These are phyloP conservation scores for Russula brevipes DNA, from an alignment of 768 basidiomycete genomes.

Conservation along the genomic window DNA sequence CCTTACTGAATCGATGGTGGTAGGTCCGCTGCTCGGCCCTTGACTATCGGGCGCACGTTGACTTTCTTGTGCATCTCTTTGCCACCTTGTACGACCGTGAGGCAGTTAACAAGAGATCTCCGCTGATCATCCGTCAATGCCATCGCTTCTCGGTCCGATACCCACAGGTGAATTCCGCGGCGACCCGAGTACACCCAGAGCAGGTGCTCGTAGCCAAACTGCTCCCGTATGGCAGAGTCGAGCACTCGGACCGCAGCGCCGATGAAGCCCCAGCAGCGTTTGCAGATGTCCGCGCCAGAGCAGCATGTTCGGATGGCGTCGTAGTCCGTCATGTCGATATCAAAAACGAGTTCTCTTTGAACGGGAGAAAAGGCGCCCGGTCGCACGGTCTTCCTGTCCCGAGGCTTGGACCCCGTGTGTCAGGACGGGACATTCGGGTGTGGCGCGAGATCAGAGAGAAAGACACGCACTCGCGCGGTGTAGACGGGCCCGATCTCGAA, in stretches of 20 bases:
- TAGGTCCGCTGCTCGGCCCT: conserved; percentile 36
- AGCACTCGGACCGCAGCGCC: conserved; percentile 86
- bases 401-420: conserved; percentile 50
- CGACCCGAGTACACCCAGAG: conserved; percentile 99
- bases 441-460: background rate
- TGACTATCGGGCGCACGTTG: conserved; percentile 51
- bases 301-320: conserved; percentile 95
- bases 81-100: conserved; percentile 78
- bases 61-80: conserved; percentile 80
- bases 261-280: conserved; percentile 92
- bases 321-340: conserved; percentile 99
- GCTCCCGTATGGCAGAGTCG: conserved; percentile 70
- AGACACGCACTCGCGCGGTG: conserved; percentile 64
- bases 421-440: background rate
- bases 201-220: conserved; percentile 86
- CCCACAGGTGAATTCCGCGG: conserved; percentile 97
- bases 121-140: conserved; percentile 89
- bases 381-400: conserved; percentile 80
- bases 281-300: conserved; percentile 84
- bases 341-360: conserved; percentile 92
- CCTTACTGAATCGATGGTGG: conserved; percentile 70
- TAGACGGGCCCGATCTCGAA: conserved; percentile 98
- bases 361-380: conserved; percentile 64
- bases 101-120: conserved; percentile 76
- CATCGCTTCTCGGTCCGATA: conserved; percentile 85